Conservation (phyloP, 148 eudicot species). For the Bassia scoparia region DNA sequence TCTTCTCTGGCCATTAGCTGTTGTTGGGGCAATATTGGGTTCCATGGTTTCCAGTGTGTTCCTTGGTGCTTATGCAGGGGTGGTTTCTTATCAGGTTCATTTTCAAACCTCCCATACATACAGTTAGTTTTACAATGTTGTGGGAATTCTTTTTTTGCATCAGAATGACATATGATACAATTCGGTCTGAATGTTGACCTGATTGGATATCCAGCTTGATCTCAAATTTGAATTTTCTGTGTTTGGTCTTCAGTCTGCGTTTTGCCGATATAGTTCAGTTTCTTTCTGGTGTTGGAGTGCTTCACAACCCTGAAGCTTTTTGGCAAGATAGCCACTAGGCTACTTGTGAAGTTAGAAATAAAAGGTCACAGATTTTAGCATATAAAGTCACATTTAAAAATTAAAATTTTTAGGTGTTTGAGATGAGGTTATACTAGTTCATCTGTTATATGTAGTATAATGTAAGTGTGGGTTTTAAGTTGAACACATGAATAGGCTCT, state of each 20-base stretch:
- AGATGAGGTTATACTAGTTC: not conserved
- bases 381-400: not conserved
- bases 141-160: not conserved
- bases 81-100: conserved; percentile 71
- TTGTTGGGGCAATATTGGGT: conserved; percentile 74
- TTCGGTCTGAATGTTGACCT: not conserved
- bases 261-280: not conserved
- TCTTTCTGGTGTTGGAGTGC: not conserved
- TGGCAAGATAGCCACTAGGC: not conserved
- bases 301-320: not conserved
- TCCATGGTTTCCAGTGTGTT: conserved; percentile 62
- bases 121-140: not conserved
- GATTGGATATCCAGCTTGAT: not conserved
- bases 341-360: too few species aligned
- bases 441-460: not conserved
- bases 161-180: not conserved
- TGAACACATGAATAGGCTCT: not conserved
- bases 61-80: conserved; percentile 82
- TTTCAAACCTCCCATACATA: conserved; percentile 2
- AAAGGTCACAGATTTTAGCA: not conserved
- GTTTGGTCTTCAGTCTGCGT: not conserved
- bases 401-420: not conserved
- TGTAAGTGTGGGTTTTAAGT: not conserved
- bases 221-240: not conserved
- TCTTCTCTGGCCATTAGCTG: conserved; percentile 92